Evolutionary conservation across 2,329 filamentous ascomycete species (phyloP), one percentile per base, ranked within the genome.

Genomic region (Colletotrichum plurivorum): DNA sequence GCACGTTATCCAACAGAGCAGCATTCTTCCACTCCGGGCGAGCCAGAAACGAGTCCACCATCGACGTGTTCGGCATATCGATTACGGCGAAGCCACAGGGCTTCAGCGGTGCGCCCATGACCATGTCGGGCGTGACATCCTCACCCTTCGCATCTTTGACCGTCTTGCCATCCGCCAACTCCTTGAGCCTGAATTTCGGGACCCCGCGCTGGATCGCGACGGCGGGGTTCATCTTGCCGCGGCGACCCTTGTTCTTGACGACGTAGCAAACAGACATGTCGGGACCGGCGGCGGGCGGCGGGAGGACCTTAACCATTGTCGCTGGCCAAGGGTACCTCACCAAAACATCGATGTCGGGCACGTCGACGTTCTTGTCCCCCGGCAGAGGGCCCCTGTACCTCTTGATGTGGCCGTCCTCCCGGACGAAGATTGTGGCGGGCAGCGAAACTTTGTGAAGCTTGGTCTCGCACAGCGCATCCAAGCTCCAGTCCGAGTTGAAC

Each of bases 101-200:
- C 6, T 87, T 85, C 63, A 90, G 86, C 3, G 86, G 81, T 12
- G 90, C 84, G 1, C 88, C 94, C 59, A 99, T 76, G 1, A 98
- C 94, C 91, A 97, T 96, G 0, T 96, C 93, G 1, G 95, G 92
- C 0, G 92, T 96, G 36, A 99, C 88, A 0, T 86, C 87, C 7
- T 84, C 85, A 5, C 94, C 94, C 73, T 92, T 87, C 15, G 84
- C 82, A 25, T 89, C 90, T 61, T 83, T 81, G 1, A 96, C 90
- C 55, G 79, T 90, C 71, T 90, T 72, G 2, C 94, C 94, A 1
- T 75, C 77, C 0, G 91, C 85, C 51, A 99, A 84, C 13, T 9
- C 31, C 31, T 36, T 36, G 31, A 78, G 74, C 43, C 84, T 84
- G 78, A 87, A 97, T 56, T 91, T 77, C 60, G 83, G 86, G 0